These are phyloP conservation scores for Papilionanthe hybrid DNA, from an alignment of 116 monocot genomes.

Conservation along the genomic window DNA sequence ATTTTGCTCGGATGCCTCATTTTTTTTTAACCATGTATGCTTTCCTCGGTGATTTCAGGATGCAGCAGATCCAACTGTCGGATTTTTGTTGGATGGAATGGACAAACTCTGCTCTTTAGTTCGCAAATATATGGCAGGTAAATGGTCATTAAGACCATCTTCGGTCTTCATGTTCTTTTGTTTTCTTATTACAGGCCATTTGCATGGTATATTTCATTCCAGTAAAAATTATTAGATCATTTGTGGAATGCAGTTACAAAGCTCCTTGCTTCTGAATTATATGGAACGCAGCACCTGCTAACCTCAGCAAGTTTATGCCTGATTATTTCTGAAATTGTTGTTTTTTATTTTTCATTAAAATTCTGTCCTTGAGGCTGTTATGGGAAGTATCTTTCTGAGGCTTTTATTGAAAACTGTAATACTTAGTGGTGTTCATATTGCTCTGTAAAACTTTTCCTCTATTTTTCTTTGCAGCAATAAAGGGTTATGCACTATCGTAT, in stretches of 20 bases:
- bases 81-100: conserved; percentile 93
- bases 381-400: background rate
- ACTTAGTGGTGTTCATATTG: conserved; percentile 1
- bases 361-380: background rate
- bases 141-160: conserved; percentile 6
- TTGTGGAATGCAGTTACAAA: background rate
- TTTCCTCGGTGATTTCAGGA: conserved; percentile 39
- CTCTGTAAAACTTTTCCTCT: background rate
- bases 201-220: background rate
- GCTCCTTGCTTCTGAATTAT: conserved; percentile 3
- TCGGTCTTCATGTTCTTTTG: background rate
- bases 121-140: conserved; percentile 91
- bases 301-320: background rate
- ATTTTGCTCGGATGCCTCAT: background rate
- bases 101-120: conserved; percentile 85
- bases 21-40: conserved; percentile 6
- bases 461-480: conserved; percentile 62
- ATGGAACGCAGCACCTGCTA: background rate
- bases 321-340: background rate
- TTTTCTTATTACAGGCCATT: background rate
- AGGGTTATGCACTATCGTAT: conserved; percentile 91
- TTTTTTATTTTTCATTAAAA: background rate
- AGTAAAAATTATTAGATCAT: background rate
- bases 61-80: conserved; percentile 82
- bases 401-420: background rate